phyloP scores from a whole-genome alignment of 768 basidiomycete genomes.

The Kwoniella europaea region DNA sequence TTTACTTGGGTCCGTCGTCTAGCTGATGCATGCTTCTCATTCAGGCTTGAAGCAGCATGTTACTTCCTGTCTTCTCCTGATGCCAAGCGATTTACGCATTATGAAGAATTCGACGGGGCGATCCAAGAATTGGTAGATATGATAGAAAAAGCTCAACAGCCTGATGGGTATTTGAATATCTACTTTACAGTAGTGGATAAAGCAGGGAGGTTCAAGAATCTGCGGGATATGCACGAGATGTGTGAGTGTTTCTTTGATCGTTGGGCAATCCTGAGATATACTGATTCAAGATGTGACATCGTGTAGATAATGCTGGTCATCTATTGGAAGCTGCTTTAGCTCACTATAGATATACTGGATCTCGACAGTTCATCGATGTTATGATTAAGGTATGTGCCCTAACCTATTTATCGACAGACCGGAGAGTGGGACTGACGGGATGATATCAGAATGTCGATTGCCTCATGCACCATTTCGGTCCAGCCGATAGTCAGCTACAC shows the following conservation, averaged over 20 bases:
- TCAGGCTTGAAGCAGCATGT: constrained; percentile 40
- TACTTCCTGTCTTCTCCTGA: constrained; percentile 39
- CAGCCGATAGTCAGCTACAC: constrained; percentile 28
- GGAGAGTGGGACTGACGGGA: background rate
- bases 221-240: constrained; percentile 45
- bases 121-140: constrained; percentile 39
- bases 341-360: constrained; percentile 35
- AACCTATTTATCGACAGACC: background rate
- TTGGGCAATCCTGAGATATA: too few relatives aligned
- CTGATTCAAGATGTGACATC: background rate
- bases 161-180: constrained; percentile 43
- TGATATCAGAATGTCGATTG: constrained; percentile 32
- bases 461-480: constrained; percentile 34
- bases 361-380: constrained; percentile 41
- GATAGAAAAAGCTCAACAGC: constrained; percentile 45
- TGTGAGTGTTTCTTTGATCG: constrained; percentile 26
- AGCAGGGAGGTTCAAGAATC: constrained; percentile 39
- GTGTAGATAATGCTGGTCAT: constrained; percentile 45
- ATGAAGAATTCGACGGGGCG: constrained; percentile 21
- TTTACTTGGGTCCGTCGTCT: background rate
- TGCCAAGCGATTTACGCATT: constrained; percentile 13
- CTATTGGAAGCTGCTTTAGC: constrained; percentile 42
- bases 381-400: constrained; percentile 40
- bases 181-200: constrained; percentile 43
- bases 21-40: background rate